Evolutionary conservation across 164 flowering plant genomes (phyloP).

Genomic region (Stephania cephalantha): DNA sequence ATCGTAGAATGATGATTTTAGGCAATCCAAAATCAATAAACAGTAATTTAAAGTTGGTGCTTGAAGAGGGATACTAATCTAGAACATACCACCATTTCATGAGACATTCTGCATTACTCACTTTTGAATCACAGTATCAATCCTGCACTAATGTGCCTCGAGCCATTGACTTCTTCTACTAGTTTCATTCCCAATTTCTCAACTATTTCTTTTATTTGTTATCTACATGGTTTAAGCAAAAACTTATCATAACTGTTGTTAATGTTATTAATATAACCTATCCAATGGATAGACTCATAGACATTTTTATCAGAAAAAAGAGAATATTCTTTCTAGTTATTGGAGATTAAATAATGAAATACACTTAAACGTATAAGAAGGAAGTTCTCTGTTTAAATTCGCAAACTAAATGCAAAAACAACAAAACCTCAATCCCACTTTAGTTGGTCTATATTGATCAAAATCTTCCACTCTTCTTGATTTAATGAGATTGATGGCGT

Average conservation of each 20-base stretch:
- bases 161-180: background rate
- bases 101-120: background rate
- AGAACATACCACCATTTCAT: background rate
- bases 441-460: too few species aligned
- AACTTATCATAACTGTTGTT: background rate
- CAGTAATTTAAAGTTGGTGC: background rate
- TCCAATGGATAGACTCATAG: background rate
- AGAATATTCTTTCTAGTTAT: background rate
- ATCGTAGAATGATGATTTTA: background rate
- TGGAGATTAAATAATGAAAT: background rate
- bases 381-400: background rate
- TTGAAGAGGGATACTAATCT: background rate
- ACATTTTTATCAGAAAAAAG: background rate
- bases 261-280: too few species aligned
- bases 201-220: background rate
- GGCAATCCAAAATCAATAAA: background rate
- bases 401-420: too few species aligned
- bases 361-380: background rate
- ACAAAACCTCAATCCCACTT: too few species aligned
- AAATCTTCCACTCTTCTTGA: too few species aligned
- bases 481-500: too few species aligned
- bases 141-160: background rate
- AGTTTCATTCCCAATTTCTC: background rate
- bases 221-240: background rate
- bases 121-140: background rate